Evolutionary conservation across 2,329 filamentous ascomycete species (phyloP).

Genomic region (Alternaria conjuncta): DNA sequence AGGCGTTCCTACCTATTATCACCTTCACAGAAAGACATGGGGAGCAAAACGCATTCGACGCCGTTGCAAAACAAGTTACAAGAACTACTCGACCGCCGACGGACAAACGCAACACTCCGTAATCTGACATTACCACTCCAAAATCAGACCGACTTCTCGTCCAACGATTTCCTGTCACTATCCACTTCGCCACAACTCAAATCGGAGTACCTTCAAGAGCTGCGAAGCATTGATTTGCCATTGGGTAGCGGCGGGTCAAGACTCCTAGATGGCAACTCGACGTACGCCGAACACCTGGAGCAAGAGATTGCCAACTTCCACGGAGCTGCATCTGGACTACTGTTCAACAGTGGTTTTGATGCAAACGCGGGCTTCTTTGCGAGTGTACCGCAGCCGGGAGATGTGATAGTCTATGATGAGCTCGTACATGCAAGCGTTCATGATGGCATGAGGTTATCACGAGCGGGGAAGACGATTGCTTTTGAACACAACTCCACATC

Average conservation of each 20-base stretch:
- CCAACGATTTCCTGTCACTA: conserved; percentile 70
- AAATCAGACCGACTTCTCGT: conserved; percentile 65
- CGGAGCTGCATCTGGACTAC: conserved; percentile 61
- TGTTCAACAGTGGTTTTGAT: conserved; percentile 65
- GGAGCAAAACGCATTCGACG: background rate
- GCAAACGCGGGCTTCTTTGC: conserved; percentile 58
- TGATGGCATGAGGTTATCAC: conserved; percentile 72
- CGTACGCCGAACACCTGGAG: conserved; percentile 66
- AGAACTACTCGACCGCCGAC: conserved; percentile 49
- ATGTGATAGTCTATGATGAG: conserved; percentile 70
- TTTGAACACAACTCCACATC: conserved; percentile 66
- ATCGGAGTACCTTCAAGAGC: conserved; percentile 56
- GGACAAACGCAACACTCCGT: conserved; percentile 42
- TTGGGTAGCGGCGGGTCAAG: conserved; percentile 67
- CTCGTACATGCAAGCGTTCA: conserved; percentile 80
- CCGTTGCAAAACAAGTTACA: conserved; percentile 34
- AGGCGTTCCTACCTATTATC: background rate
- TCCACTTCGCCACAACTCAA: conserved; percentile 57
- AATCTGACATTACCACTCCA: conserved; percentile 32
- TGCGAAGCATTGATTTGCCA: conserved; percentile 47
- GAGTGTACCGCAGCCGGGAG: conserved; percentile 55
- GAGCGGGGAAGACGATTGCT: conserved; percentile 56
- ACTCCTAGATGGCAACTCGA: conserved; percentile 69
- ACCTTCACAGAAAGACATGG: conserved; percentile 12
- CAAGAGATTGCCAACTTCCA: conserved; percentile 66